Percentiles rank a stretch among this genome's conserved stretches.
These are phyloP conservation scores for Rhodosporidiobolus odoratus DNA, from an alignment of 768 basidiomycete genomes.

Conservation along the genomic window DNA sequence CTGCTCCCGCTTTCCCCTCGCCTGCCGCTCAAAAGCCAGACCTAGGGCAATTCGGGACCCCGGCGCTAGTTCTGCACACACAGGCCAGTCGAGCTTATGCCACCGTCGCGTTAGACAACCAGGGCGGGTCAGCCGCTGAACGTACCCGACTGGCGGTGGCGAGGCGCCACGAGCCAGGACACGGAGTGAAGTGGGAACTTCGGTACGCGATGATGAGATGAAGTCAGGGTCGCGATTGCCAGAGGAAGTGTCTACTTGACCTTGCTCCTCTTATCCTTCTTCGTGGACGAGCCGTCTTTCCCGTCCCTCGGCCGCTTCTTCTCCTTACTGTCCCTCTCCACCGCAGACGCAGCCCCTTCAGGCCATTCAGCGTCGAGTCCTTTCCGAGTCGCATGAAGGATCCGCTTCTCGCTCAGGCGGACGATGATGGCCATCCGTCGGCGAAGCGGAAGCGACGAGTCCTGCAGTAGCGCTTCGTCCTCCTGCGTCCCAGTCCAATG, in stretches of 20 bases:
- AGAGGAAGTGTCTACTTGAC: not conserved
- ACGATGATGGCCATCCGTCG: conserved; percentile 65
- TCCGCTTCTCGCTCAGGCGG: conserved; percentile 71
- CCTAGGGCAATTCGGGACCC: no score
- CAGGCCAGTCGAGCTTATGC: no score
- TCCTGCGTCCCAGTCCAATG: conserved; percentile 44
- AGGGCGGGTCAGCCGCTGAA: no score
- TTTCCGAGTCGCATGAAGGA: conserved; percentile 50
- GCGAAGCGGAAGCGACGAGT: conserved; percentile 40
- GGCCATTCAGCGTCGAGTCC: conserved; percentile 23
- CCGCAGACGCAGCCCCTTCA: not conserved
- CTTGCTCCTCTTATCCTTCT: conserved; percentile 4
- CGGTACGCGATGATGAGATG: no score
- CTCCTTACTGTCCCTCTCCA: not conserved
- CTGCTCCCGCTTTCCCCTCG: no score
- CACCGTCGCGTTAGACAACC: no score
- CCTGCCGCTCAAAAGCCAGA: no score
- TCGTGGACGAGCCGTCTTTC: not conserved
- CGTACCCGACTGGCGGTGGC: no score
- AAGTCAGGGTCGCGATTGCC: no score
- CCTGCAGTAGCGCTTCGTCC: conserved; percentile 52
- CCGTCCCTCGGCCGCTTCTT: conserved; percentile 19
- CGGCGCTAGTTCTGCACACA: no score
- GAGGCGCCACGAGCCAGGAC: no score
- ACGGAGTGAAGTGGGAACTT: no score